Base-by-base conservation (phyloP, 164 flowering plant genomes). In the Aristolochia contorta region DNA sequence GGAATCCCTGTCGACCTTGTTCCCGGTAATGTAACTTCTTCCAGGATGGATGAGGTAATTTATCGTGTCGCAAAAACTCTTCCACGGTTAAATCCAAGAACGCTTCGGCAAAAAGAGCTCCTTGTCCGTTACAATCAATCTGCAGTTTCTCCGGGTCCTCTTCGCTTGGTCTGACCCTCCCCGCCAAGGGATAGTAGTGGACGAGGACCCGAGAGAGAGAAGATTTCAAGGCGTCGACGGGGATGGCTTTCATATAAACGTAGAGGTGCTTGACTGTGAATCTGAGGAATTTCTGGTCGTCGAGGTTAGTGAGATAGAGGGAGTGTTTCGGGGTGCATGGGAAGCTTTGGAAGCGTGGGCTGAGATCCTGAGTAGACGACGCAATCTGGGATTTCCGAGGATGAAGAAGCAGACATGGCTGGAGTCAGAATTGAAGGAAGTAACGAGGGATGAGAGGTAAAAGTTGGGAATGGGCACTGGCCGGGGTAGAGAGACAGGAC, bases 141-240 rank as follows among this genome's bases (percentile, higher is more conserved):
- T 82, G 83, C 41, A 92, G 83, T 76, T 84, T 89, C 22, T 72
- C 73, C 30, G 30, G 30, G 62, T 68, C 67, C 6, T 67, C 70
- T 4, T 19, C 24, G 30, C 70, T 64, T 16, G 60, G 19, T 58
- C 81, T 80, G 57, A 92, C 47, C 73, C 98, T 76, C 21, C 98
- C 98, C 1, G 98, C 98, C 50, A 92, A 74, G 4, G 98, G 98
- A 69, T 92, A 87, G 78, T 86, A 92, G 20, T 80, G 72, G 0
- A 82, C 87, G 9, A 92, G 89, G 54, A 73, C 77, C 30, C 49
- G 70, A 6, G 97, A 80, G 13, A 92, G 87, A 15, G 97, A 84
- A 20, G 45, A 33, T 61, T 80, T 84, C 54, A 92, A 58, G 56
- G 25, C 7, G 12, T 79, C 84, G 0, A 61, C 27, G 63, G 57